Base-by-base conservation (phyloP, 495 filamentous ascomycete species). In the Penicillium flavigenum region DNA sequence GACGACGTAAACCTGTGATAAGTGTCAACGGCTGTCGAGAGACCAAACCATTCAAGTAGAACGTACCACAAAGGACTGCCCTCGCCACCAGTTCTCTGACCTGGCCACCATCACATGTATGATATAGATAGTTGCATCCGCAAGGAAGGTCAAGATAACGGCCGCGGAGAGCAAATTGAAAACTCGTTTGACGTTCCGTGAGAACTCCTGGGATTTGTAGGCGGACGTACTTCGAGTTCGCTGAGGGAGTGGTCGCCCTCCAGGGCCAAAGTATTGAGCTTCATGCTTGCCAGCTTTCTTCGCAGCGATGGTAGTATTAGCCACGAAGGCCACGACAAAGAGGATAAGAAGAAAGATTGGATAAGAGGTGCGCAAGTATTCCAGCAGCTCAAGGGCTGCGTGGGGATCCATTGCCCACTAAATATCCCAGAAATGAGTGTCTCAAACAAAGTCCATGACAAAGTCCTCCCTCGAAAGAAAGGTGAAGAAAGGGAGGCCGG, bases 11-110 rank as follows among this genome's bases (percentile, higher is more conserved):
- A 95, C 88, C 92, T 95, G 47, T 17, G 47, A 57, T 48, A 49
- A 12, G 5, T 61, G 51, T 57, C 34, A 36, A 47, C 22, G 38
- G n/a, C 43, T 49, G 16, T 29, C 20, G 7, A 19, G 47, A 22
- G 22, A 47, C 20, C 24, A 56, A 58, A 48, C 46, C 38, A 31
- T 24, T 36, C 42, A 17, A 17, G 27, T 39, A 58, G 36, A 19
- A 81, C 89, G 75, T 85, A 98, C 93, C 69, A 88, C 88, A 54
- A 85, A 82, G 29, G 88, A 78, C 72, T 96, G 84, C 27, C 90
- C 90, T 67, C 90, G 94, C 94, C 92, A 97, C 92, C 92, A 97
- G 41, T 84, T 77, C 60, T 88, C 78, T 27, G 87, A 76, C 49
- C 80, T 77, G 52, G 80, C 73, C 16, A 79, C 60, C 55, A 96